Base-by-base conservation (phyloP, 1,139 yeast genomes). In the Taphrina betulina region DNA sequence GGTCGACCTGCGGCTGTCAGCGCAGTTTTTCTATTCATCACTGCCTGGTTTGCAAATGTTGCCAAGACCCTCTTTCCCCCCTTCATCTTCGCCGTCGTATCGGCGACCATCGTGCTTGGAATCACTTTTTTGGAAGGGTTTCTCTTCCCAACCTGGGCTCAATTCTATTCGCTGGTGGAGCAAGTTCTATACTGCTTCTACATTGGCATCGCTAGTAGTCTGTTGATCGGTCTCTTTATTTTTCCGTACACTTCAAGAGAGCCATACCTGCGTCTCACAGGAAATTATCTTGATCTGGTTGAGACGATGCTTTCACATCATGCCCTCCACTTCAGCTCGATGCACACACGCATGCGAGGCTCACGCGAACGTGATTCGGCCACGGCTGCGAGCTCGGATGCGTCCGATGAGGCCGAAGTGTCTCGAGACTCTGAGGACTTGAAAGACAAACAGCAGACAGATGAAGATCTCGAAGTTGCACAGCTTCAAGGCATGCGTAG, bases 161-260 rank as follows among this genome's bases (percentile, higher is more conserved):
- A 34, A 20, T 52, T 34, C 41, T 50, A 50, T 34, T 20, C 38
- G 22, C 19, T 40, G 7, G 38, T 34, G 16, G 31, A 40, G 33
- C 54, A 50, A 41, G 46, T 50, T 20, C 14, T 50, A 12, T 50
- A 50, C 26, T 26, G 46, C 23, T 20, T 24, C 16, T 50, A 50
- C 34, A 33, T 42, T 26, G 45, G 46, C 31, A 40, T 50, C 3
- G 54, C 54, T 10, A 22, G 28, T 7, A 8, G 33, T 12, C 16
- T 31, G 3, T 35, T 35, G 4, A 23, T 23, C 10, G 33, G 37
- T 19, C 24, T 50, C 3, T 19, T 50, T 24, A 19, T 50, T 26
- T 50, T 50, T 24, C 54, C 54, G 3, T 50, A 50, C 41, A 50
- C 38, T 40, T 45, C 54, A 14, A 45, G 54, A 12, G 54, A 50